These are phyloP conservation scores for Calonectria naviculata DNA, from an alignment of 2,329 filamentous ascomycete species.

Conservation along the genomic window DNA sequence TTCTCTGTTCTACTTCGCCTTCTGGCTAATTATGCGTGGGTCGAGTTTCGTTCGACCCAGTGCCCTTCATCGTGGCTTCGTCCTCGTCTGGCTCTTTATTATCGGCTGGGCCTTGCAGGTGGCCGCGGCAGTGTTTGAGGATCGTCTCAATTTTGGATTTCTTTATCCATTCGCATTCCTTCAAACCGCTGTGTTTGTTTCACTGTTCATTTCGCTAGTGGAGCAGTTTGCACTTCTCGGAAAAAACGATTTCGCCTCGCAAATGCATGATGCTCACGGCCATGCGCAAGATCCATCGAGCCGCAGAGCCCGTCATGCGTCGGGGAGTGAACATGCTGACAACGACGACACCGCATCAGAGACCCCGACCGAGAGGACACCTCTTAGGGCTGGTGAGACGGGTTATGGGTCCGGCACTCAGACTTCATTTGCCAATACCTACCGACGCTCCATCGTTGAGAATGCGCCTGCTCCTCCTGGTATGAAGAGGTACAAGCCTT, in stretches of 20 bases:
- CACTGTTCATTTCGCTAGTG: conserved; percentile 78
- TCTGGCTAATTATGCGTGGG: conserved; percentile 85
- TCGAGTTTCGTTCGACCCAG: conserved; percentile 85
- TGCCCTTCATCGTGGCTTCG: conserved; percentile 85
- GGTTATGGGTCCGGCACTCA: conserved; percentile 51
- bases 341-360: conserved; percentile 37
- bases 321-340: conserved; percentile 36
- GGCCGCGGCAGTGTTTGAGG: conserved; percentile 78
- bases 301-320: conserved; percentile 26
- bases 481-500: conserved; percentile 53
- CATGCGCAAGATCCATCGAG: conserved; percentile 50
- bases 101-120: conserved; percentile 80
- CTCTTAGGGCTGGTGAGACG: conserved; percentile 55
- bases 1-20: conserved; percentile 80
- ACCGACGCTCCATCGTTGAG: conserved; percentile 60
- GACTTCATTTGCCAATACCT: conserved; percentile 66
- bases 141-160: conserved; percentile 77
- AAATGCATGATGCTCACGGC: conserved; percentile 64
- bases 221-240: conserved; percentile 83
- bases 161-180: conserved; percentile 88
- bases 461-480: conserved; percentile 32
- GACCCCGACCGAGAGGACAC: conserved; percentile 64
- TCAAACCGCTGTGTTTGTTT: conserved; percentile 79
- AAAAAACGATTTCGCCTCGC: conserved; percentile 76
- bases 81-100: conserved; percentile 85